These are phyloP conservation scores for Noccaea bulbosa DNA, from an alignment of 345 rosid genomes.

Conservation along the genomic window DNA sequence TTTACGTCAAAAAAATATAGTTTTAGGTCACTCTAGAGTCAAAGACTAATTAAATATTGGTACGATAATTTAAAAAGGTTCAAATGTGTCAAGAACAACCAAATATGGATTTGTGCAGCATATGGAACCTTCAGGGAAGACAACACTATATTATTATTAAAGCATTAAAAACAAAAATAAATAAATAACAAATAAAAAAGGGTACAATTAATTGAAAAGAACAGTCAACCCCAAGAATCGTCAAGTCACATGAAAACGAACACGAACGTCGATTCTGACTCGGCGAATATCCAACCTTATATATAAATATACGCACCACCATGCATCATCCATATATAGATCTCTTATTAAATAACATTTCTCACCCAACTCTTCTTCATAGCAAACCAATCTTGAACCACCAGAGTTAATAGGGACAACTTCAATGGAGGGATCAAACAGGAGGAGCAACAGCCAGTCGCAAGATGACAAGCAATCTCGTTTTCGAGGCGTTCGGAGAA, in stretches of 20 bases:
- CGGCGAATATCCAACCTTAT: constrained; percentile 14
- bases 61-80: background rate
- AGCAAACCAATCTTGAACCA: constrained; percentile 34
- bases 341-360: constrained; percentile 10
- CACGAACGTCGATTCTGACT: constrained; percentile 47
- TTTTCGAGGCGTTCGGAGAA: constrained; percentile 64
- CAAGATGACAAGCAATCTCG: constrained; percentile 47
- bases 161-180: background rate
- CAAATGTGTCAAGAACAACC: constrained; percentile 8
- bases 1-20: too few species aligned
- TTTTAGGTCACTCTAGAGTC: constrained; percentile 30
- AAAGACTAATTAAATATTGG: background rate
- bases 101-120: constrained; percentile 15
- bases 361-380: constrained; percentile 22
- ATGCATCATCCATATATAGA: constrained; percentile 24
- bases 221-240: constrained; percentile 44
- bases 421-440: constrained; percentile 41
- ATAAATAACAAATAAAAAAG: constrained; percentile 5
- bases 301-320: constrained; percentile 33
- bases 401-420: constrained; percentile 5
- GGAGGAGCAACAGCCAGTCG: constrained; percentile 35
- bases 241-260: constrained; percentile 42
- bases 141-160: constrained; percentile 1
- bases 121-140: constrained; percentile 34
- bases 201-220: constrained; percentile 17